These are phyloP conservation scores for Glutinoglossum americanum DNA, from an alignment of 495 filamentous ascomycete genomes.

Conservation along the genomic window DNA sequence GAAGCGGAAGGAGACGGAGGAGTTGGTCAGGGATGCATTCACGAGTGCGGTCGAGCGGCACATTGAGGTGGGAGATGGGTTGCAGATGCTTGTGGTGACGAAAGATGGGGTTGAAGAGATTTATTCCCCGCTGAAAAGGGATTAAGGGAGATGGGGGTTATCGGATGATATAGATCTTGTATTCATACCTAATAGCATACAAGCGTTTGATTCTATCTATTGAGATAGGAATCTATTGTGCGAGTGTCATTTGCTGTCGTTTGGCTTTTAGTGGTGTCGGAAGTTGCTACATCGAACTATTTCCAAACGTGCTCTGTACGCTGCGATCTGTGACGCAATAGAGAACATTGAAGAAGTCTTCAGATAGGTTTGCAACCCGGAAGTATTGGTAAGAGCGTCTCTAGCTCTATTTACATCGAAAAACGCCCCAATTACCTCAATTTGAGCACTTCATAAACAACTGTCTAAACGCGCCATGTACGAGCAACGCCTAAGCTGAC, in stretches of 20 bases:
- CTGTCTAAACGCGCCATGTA: not conserved
- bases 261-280: not conserved
- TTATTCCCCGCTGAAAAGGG: constrained; percentile 67
- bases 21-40: constrained; percentile 87
- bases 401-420: not conserved
- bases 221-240: not conserved
- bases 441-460: not conserved
- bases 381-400: too few species aligned
- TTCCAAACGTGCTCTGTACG: too few species aligned
- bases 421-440: not conserved
- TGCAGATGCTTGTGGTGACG: constrained; percentile 90
- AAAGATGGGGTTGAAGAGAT: constrained; percentile 73
- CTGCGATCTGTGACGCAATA: too few species aligned
- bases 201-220: too few species aligned
- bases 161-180: not conserved
- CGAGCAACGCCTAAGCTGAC: too few species aligned
- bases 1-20: constrained; percentile 49
- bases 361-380: too few species aligned
- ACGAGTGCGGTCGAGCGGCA: constrained; percentile 94
- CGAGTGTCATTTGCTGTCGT: too few species aligned
- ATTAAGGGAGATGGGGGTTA: constrained; percentile 27
- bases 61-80: constrained; percentile 90
- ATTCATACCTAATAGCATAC: not conserved
- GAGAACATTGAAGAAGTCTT: too few species aligned
- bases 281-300: not conserved